These are phyloP conservation scores for Cicer cuneatum DNA, from an alignment of 306 rosid genomes.

Conservation along the genomic window DNA sequence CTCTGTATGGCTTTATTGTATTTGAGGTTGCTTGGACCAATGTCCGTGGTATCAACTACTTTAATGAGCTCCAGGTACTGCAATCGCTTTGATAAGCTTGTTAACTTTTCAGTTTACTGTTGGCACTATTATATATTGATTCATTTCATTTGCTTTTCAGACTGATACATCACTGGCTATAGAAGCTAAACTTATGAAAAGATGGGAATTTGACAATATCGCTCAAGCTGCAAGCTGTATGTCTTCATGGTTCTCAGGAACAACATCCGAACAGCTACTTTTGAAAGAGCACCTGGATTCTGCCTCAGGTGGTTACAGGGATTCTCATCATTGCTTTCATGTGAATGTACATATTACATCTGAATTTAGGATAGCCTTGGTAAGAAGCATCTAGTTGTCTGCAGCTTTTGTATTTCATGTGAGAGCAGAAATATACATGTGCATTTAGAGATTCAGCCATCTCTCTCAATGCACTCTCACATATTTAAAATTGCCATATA, in stretches of 20 bases:
- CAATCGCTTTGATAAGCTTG: conserved; percentile 37
- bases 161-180: conserved; percentile 86
- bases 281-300: conserved; percentile 75
- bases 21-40: conserved; percentile 83
- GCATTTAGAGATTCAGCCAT: conserved; percentile 15
- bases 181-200: conserved; percentile 80
- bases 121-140: conserved; percentile 23
- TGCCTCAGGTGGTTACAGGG: conserved; percentile 60
- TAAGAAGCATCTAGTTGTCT: conserved; percentile 7
- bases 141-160: conserved; percentile 56
- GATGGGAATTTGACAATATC: conserved; percentile 97
- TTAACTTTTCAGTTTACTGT: conserved; percentile 38
- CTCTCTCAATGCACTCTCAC: background rate
- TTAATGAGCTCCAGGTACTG: conserved; percentile 91
- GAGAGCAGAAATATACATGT: conserved; percentile 18
- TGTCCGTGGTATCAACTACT: conserved; percentile 92
- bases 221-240: conserved; percentile 80
- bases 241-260: conserved; percentile 88
- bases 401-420: conserved; percentile 23
- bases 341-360: conserved; percentile 33
- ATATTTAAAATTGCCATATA: conserved; percentile 25
- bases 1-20: conserved; percentile 83
- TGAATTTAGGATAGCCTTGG: conserved; percentile 38
- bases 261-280: conserved; percentile 60
- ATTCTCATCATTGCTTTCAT: conserved; percentile 39